phyloP scores from a whole-genome alignment of 2,329 filamentous ascomycete species.

The Lecanosticta acicola region DNA sequence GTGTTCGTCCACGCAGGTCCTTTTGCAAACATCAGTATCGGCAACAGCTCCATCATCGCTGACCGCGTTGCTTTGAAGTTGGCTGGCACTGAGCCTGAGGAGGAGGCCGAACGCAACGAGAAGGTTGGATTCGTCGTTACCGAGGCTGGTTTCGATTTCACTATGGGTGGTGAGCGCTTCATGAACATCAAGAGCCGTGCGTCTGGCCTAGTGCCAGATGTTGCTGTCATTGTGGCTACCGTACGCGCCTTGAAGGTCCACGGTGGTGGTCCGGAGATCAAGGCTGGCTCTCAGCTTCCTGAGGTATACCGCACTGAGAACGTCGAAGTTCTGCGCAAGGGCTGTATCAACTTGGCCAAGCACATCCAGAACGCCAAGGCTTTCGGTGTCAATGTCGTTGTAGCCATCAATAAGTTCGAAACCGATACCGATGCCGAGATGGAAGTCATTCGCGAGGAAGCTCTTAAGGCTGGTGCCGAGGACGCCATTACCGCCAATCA shows the following conservation, averaged over 20 bases:
- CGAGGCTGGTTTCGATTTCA: slow-evolving; percentile 97
- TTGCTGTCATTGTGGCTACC: slow-evolving; percentile 90
- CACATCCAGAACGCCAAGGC: slow-evolving; percentile 85
- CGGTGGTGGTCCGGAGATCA: slow-evolving; percentile 89
- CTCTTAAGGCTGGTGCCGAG: slow-evolving; percentile 84
- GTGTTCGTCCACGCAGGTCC: slow-evolving; percentile 97
- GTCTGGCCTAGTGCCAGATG: slow-evolving; percentile 85
- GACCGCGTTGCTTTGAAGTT: slow-evolving; percentile 96
- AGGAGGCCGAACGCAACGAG: slow-evolving; percentile 60
- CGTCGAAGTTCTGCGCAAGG: slow-evolving; percentile 79
- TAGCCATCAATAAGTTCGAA: slow-evolving; percentile 94
- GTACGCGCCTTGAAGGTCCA: slow-evolving; percentile 95
- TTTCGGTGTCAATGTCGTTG: slow-evolving; percentile 89
- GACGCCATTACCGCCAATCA: slow-evolving; percentile 93
- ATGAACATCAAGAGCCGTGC: slow-evolving; percentile 99
- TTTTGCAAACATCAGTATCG: slow-evolving; percentile 97
- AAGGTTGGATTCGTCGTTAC: slow-evolving; percentile 93
- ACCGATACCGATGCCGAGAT: slow-evolving; percentile 93
- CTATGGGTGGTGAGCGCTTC: slow-evolving; percentile 98
- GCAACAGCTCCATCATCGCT: slow-evolving; percentile 89
- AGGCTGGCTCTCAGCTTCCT: slow-evolving; percentile 75
- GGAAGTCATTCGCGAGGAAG: slow-evolving; percentile 80
- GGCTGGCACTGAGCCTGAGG: slow-evolving; percentile 85
- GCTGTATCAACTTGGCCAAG: slow-evolving; percentile 91
- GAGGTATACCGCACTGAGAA: slow-evolving; percentile 92